These are phyloP conservation scores for Fusarium subglutinans DNA, from an alignment of 2,329 filamentous ascomycete species.

Conservation along the genomic window DNA sequence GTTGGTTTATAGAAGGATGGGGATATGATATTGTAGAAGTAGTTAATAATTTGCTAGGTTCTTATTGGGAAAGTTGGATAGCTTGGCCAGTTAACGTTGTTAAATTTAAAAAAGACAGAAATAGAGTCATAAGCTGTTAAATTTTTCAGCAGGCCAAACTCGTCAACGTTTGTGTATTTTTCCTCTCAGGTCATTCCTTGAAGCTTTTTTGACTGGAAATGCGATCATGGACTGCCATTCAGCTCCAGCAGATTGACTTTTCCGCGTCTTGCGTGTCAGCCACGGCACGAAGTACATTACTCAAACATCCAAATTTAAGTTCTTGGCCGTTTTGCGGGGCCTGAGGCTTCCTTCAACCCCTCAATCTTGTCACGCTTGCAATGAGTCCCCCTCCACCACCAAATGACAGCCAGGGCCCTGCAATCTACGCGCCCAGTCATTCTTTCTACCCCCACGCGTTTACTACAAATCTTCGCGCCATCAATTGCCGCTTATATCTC, in stretches of 20 bases:
- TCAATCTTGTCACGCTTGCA: not conserved
- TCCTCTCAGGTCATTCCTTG: accelerated
- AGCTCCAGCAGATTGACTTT: not conserved
- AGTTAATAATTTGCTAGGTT: no score
- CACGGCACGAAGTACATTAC: accelerated
- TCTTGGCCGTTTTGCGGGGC: not conserved
- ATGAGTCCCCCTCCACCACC: not conserved
- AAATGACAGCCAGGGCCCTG: no score
- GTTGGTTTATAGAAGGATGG: no score
- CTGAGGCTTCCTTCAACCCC: not conserved
- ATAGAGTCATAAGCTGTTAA: accelerated
- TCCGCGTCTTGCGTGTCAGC: accelerated
- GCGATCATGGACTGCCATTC: accelerated
- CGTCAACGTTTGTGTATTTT: not conserved
- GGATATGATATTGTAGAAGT: no score
- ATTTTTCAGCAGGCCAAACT: no score
- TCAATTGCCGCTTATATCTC: no score
- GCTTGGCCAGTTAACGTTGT: no score
- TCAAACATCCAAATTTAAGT: not conserved
- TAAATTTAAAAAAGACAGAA: no score
- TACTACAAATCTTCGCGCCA: not conserved
- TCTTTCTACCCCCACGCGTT: not conserved
- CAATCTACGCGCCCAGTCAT: no score
- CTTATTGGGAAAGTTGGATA: no score
- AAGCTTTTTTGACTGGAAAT: not conserved